Base-by-base conservation (phyloP, 1,284 basidiomycete genomes). In the Takashimella tepidaria region DNA sequence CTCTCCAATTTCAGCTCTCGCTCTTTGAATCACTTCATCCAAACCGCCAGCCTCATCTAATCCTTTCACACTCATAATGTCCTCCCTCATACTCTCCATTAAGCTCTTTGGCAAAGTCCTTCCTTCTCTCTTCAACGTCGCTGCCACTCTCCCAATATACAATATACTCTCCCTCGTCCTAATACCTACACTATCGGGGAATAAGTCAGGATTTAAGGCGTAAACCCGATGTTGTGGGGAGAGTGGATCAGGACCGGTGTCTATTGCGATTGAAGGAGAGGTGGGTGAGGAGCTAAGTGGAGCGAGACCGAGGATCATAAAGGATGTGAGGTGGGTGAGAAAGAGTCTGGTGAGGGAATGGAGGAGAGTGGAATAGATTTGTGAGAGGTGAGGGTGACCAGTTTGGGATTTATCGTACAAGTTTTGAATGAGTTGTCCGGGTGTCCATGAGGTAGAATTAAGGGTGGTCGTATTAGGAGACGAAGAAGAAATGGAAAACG, bases 81-180 rank as follows among this genome's bases (percentile, higher is more conserved):
- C 65, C 43, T 74, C 78, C 13, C 86, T 83, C 68, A 91, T 83
- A 19, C 83, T 80, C 21, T 82, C 72, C 2, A 84, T 81, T 49
- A 88, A 73, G 49, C 77, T 77, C 45, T 82, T 79, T 3, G 89
- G 89, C 37, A 89, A 80, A 62, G 87, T 85, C 58, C 81, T 83
- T 59, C 83, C 85, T n/a, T 87, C 86, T 44, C 82, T 78, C 66
- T 85, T 86, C 20, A 93, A 84, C 1, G 87, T 92, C 3, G 85
- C 85, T 26, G 93, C 84, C 3, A 92, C 91, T 26, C 89, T 82
- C 0, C 91, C 92, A 31, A 93, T 83, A 67, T 93, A 93, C 2
- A 84, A 76, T 52, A 95, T 89, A 5, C 89, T 89, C 54, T 90
- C 87, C 54, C 81, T 81, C 4, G 88, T 84, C 46, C 84, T 82